Base-by-base conservation (phyloP, 768 basidiomycete species). In the Tricholoma bakamatsutake region DNA sequence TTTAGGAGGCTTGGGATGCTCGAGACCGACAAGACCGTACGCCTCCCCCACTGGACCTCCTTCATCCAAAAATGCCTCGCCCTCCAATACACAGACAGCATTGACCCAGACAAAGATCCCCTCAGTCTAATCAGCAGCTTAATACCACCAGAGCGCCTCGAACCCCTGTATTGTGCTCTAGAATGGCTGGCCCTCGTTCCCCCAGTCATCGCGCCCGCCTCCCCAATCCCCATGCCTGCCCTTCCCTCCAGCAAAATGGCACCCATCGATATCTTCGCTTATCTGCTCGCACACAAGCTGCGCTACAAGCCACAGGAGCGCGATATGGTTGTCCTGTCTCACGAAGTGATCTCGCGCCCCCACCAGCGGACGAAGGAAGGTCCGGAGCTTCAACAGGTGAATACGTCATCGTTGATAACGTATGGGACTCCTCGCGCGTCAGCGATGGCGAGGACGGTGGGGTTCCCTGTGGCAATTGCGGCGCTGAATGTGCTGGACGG, bases 391-490 rank as follows among this genome's bases (percentile, higher is more conserved):
- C 21, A 4, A 42, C 40, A 84, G 60, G 77, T 83, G 31, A 80
- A 93, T 60, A 85, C 82, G 10, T 88, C 90, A 7, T 78, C 80
- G 21, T 67, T 93, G 12, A 73, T 86, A 21, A 71, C 78, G 31
- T 87, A 87, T 61, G 93, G 76, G 7, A 63, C 68, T 18, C 50
- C 59, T 1, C 66, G 64, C 1, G 80, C 78, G 2, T 88, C 88
- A 0, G 94, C 94, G 4, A 97, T 97, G 94, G 82, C 92, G n/a
- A 76, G 84, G 30, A 91, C 89, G 2, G 94, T 97, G 15, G 93
- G 93, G 4, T 70, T 94, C 45, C 94, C 94, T 0, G 82, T 95
- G 6, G 94, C 90, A 1, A 82, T 93, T 63, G 92, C 92, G 1
- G 84, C 92, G 1, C 66, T 88, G 61, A 74, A 76, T 33, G 76